phyloP scores from a whole-genome alignment of 2,329 filamentous ascomycete species.

The Pestalotiopsis sp. region DNA sequence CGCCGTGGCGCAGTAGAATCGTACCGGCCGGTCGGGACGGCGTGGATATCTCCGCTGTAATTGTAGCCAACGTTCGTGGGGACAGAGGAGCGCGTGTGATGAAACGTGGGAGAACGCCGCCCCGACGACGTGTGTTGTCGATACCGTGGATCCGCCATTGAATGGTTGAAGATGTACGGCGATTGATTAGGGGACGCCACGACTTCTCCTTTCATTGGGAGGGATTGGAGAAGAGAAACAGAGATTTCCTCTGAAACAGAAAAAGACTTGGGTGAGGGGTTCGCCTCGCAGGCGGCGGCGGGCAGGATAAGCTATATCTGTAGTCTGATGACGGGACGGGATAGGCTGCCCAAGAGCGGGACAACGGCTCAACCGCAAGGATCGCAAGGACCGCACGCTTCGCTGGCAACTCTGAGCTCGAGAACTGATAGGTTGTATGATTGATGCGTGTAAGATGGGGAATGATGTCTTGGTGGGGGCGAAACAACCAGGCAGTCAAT shows the following conservation, averaged over 20 bases:
- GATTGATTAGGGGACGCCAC: not conserved
- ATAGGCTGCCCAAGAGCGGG: constrained; percentile 8
- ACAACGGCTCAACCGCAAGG: not conserved
- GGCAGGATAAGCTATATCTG: not conserved
- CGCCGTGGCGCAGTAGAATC: constrained; percentile 35
- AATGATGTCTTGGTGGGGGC: constrained; percentile 1
- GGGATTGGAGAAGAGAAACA: not conserved
- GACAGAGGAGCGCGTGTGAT: constrained; percentile 56
- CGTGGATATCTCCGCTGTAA: constrained; percentile 58
- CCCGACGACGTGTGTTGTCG: constrained; percentile 36
- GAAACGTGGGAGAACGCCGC: constrained; percentile 47
- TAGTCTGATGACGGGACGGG: constrained; percentile 1
- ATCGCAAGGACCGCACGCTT: not conserved
- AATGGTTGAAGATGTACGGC: constrained; percentile 19
- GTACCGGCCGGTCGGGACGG: constrained; percentile 46
- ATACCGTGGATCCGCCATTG: constrained; percentile 52
- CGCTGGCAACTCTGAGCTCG: not conserved
- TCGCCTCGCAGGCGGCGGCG: not conserved
- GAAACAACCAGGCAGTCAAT: constrained; percentile 3
- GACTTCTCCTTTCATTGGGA: constrained; percentile 3
- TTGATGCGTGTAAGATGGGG: not conserved
- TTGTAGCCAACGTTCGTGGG: constrained; percentile 54
- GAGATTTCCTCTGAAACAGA: not conserved
- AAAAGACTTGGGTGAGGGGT: not conserved
- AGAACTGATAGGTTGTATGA: not conserved